Evolutionary conservation across 2,329 filamentous ascomycete genomes (phyloP).

Genomic region (Huntiella bhutanensis): DNA sequence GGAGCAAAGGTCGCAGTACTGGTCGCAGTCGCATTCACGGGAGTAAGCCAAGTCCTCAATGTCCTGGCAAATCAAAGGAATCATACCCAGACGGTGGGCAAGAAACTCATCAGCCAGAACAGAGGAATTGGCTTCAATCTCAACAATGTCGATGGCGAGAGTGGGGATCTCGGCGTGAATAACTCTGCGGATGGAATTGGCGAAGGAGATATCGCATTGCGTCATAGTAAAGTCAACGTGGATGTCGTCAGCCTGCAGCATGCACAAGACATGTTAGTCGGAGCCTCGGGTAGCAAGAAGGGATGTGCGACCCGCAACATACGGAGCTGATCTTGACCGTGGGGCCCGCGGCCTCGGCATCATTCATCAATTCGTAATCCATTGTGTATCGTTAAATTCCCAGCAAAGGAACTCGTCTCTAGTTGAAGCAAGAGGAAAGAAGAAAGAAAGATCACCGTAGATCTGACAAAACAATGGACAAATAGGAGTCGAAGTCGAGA

Average conservation of each 20-base stretch:
- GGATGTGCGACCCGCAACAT: slow-evolving; percentile 14
- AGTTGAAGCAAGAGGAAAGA: background rate
- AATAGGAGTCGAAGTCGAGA: no score
- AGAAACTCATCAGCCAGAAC: slow-evolving; percentile 94
- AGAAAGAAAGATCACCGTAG: background rate
- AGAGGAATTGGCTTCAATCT: slow-evolving; percentile 85
- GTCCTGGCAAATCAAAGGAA: slow-evolving; percentile 71
- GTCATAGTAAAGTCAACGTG: slow-evolving; percentile 84
- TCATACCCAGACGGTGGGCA: slow-evolving; percentile 73
- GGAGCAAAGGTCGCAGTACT: slow-evolving; percentile 82
- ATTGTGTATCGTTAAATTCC: slow-evolving; percentile 18
- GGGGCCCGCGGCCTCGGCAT: slow-evolving; percentile 36
- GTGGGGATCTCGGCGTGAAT: slow-evolving; percentile 91
- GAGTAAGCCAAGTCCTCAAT: slow-evolving; percentile 70
- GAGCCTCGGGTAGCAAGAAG: background rate
- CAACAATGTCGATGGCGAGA: slow-evolving; percentile 84
- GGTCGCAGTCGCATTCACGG: slow-evolving; percentile 90
- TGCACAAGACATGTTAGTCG: background rate
- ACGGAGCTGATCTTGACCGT: slow-evolving; percentile 43
- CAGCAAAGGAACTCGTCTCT: background rate
- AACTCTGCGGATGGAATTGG: slow-evolving; percentile 77
- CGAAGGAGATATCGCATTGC: slow-evolving; percentile 76
- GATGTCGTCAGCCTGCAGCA: slow-evolving; percentile 49
- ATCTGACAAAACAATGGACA: no score
- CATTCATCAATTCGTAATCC: slow-evolving; percentile 44